Evolutionary conservation across 768 basidiomycete genomes (phyloP).

Genomic region (Rubroboletus pulcherrimus): DNA sequence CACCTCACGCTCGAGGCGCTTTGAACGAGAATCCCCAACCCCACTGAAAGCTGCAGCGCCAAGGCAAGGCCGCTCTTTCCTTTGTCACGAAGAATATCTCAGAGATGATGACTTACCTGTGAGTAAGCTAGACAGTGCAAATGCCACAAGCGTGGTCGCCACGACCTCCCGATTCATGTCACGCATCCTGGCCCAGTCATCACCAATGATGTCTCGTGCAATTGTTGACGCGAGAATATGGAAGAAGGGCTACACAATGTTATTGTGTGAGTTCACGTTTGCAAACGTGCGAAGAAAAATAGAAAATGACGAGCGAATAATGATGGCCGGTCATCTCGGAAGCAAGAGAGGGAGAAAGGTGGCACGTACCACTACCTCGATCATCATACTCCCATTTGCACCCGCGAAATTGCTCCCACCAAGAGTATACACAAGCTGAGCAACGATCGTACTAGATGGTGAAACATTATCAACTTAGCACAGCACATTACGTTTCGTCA

Average conservation of each 20-base stretch:
- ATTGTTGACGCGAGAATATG: conserved; percentile 86
- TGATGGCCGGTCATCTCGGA: neutral
- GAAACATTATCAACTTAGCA: neutral
- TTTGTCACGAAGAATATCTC: neutral
- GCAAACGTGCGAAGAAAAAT: neutral
- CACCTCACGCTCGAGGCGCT: neutral
- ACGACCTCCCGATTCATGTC: conserved; percentile 66
- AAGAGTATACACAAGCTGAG: conserved; percentile 80
- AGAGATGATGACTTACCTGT: conserved; percentile 53
- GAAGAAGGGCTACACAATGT: conserved; percentile 73
- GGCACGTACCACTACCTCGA: conserved; percentile 84
- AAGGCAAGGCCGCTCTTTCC: neutral
- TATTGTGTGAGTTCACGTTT: neutral
- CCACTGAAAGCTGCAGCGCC: neutral
- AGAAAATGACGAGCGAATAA: neutral
- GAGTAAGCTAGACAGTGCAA: conserved; percentile 79
- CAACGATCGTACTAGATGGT: conserved; percentile 55
- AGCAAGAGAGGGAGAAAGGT: neutral
- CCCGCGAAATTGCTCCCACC: conserved; percentile 89
- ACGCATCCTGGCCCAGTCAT: conserved; percentile 38
- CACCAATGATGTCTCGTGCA: conserved; percentile 48
- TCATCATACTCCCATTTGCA: conserved; percentile 97
- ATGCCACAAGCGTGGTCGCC: conserved; percentile 90
- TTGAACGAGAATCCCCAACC: neutral
- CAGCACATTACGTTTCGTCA: neutral